A percentile compares a stretch with the other conserved stretches of the same genome.
These are phyloP conservation scores for Termitomyces sp. DNA, from an alignment of 768 basidiomycete species.

Conservation along the genomic window DNA sequence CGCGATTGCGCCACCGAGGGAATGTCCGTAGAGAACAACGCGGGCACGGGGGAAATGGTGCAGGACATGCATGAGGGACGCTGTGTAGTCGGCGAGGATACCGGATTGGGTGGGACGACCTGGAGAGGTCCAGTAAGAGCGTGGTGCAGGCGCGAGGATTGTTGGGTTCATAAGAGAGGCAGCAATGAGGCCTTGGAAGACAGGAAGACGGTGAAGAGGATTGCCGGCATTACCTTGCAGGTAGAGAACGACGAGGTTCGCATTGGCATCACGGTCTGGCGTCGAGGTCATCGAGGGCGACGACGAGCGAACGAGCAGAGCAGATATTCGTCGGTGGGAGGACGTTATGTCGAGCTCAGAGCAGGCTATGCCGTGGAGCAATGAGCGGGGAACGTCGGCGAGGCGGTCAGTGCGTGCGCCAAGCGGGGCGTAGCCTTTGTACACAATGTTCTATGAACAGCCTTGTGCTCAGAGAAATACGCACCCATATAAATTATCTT, in stretches of 20 bases:
- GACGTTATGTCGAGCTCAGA: constrained; percentile 14
- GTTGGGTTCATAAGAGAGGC: background rate
- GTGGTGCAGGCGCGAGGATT: constrained; percentile 26
- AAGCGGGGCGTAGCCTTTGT: constrained; percentile 30
- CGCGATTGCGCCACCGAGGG: constrained; percentile 41
- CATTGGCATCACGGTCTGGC: background rate
- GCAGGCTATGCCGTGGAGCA: constrained; percentile 11
- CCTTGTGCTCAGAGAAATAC: background rate
- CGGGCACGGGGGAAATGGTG: constrained; percentile 24
- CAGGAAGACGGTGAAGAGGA: constrained; percentile 38
- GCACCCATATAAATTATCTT: constrained; percentile 47
- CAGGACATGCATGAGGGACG: constrained; percentile 26
- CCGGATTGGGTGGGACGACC: constrained; percentile 32
- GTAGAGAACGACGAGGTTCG: constrained; percentile 15
- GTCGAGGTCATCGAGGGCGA: background rate
- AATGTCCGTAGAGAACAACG: constrained; percentile 42
- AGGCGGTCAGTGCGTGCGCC: constrained; percentile 33
- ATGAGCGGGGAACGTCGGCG: constrained; percentile 7
- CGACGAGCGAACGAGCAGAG: background rate
- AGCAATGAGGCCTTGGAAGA: constrained; percentile 22
- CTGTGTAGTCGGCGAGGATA: constrained; percentile 34
- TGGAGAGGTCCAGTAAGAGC: constrained; percentile 44
- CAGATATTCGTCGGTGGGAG: background rate
- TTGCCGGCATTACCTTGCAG: constrained; percentile 42
- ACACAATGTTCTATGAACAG: background rate